Conservation (phyloP, 2,329 filamentous ascomycete genomes). For the Arthrobotrys conoides region DNA sequence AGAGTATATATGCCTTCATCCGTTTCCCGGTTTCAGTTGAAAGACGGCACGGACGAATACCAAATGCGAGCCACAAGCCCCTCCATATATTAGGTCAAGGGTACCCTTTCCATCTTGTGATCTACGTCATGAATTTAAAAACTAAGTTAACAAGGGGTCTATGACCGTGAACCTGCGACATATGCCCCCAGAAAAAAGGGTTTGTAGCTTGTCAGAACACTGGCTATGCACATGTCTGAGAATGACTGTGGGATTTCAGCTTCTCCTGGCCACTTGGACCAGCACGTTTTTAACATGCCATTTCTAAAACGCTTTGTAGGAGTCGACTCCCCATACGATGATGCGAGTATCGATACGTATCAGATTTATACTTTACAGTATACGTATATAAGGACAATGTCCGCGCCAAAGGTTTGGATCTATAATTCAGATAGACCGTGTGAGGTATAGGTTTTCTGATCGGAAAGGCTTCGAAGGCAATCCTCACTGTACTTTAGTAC, state of each 20-base stretch:
- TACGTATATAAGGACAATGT: neutral
- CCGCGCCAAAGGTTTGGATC: neutral
- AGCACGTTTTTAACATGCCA: neutral
- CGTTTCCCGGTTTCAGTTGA: constrained; percentile 38
- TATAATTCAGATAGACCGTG: neutral
- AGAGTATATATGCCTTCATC: constrained; percentile 20
- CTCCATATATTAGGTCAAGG: neutral
- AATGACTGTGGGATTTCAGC: neutral
- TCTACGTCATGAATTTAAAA: constrained; percentile 6
- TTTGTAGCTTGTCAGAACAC: constrained; percentile 1
- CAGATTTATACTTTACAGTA: neutral
- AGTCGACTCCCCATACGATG: neutral
- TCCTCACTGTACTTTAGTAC: neutral
- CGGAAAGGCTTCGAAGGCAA: neutral
- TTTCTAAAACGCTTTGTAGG: too few species aligned
- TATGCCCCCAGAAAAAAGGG: neutral
- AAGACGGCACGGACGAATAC: constrained; percentile 33
- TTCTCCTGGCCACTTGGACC: neutral
- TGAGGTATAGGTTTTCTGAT: neutral
- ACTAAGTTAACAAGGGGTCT: neutral
- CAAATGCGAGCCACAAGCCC: constrained; percentile 23
- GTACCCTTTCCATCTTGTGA: neutral
- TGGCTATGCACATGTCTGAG: neutral
- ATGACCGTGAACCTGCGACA: neutral
- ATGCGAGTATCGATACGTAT: neutral